These are phyloP conservation scores for Stagonosporopsis cucurbitacearum DNA, from an alignment of 2,329 filamentous ascomycete genomes.

Conservation along the genomic window DNA sequence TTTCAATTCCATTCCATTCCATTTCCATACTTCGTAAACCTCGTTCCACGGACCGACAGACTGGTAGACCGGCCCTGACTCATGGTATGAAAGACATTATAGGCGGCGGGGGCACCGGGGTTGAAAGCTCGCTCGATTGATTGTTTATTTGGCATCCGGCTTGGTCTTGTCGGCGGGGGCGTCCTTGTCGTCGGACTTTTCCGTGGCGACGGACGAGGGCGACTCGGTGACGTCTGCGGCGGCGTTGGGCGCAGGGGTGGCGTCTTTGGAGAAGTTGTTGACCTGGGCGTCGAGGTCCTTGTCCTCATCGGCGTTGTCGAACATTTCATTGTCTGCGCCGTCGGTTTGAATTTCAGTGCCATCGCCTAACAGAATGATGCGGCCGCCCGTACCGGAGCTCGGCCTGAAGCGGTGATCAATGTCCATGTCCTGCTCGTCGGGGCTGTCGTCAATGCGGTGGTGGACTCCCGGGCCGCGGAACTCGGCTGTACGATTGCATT, in stretches of 20 bases:
- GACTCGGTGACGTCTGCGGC: conserved; percentile 43
- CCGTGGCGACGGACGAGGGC: conserved; percentile 47
- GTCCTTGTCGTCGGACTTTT: conserved; percentile 39
- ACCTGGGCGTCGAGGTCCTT: conserved; percentile 87
- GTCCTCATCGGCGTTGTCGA: conserved; percentile 86
- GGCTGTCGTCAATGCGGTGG: conserved; percentile 58
- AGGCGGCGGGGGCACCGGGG: conserved; percentile 5
- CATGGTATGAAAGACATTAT: conserved; percentile 25
- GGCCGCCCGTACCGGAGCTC: conserved; percentile 69
- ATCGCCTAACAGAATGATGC: conserved; percentile 94
- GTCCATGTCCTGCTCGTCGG: conserved; percentile 74
- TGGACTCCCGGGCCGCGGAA: conserved; percentile 59
- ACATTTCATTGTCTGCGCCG: conserved; percentile 90
- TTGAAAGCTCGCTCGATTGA: conserved; percentile 1
- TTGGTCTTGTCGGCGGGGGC: conserved; percentile 15
- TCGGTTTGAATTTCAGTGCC: conserved; percentile 91
- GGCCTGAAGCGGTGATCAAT: conserved; percentile 71
- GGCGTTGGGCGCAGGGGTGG: conserved; percentile 19
- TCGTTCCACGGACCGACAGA: conserved; percentile 29
- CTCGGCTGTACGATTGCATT: conserved; percentile 53
- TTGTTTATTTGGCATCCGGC: conserved; percentile 7
- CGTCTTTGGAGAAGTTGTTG: conserved; percentile 61
- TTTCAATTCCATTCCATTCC: too few relatives aligned
- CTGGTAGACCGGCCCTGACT: conserved; percentile 25
- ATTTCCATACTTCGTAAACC: conserved; percentile 1